These are phyloP conservation scores for Colletotrichum chlorophyti DNA, from an alignment of 2,329 filamentous ascomycete species.

Conservation along the genomic window DNA sequence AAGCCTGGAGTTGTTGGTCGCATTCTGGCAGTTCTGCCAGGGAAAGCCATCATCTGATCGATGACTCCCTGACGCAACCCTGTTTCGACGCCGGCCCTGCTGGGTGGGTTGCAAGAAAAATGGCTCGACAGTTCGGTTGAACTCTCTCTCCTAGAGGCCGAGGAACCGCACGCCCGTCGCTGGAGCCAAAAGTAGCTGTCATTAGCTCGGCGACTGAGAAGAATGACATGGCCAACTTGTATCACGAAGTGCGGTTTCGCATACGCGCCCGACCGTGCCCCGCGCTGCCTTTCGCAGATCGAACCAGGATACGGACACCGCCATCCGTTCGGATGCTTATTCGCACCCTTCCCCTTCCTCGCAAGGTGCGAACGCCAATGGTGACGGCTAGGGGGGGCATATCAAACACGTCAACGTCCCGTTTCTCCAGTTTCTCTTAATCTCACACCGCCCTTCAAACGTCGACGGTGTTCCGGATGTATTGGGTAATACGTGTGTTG, in stretches of 20 bases:
- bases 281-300: no score
- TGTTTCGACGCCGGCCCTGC: slow-evolving; percentile 6
- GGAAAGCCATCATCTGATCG: slow-evolving; percentile 24
- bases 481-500: no score
- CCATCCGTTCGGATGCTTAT: slow-evolving; percentile 8
- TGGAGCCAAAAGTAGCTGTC: slow-evolving; percentile 2
- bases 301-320: no score
- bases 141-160: slow-evolving; percentile 5
- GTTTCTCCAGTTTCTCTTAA: slow-evolving; percentile 10
- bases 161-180: not conserved
- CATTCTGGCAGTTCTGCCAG: not conserved
- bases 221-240: slow-evolving; percentile 6
- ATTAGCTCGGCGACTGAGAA: not conserved
- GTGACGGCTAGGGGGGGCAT: slow-evolving; percentile 12
- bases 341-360: no score
- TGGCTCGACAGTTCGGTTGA: slow-evolving; percentile 8
- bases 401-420: slow-evolving; percentile 8
- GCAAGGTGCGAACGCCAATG: slow-evolving; percentile 3
- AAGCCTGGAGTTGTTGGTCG: slow-evolving; percentile 4
- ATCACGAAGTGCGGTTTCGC: no score
- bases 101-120: no score
- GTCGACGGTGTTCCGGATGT: no score
- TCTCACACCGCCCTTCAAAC: not conserved
- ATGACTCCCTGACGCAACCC: slow-evolving; percentile 24
- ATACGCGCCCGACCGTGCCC: no score